Evolutionary conservation across 208 protist species (phyloP).

Genomic region (Crithidia fasciculata): DNA sequence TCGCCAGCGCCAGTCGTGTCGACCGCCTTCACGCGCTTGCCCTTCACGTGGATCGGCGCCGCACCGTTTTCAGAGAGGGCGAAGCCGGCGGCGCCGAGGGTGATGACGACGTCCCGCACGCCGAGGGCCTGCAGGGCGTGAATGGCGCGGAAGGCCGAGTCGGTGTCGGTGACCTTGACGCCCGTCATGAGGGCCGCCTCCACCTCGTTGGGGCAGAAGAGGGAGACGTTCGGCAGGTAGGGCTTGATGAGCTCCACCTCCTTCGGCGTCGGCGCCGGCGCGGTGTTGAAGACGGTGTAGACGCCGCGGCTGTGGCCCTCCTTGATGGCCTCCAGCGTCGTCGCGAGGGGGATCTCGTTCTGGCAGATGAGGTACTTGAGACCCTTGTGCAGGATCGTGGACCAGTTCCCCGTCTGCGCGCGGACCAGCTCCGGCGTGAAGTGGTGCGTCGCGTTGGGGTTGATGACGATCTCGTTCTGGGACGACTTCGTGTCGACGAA

Average conservation of each 20-base stretch:
- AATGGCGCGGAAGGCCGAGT: constrained; percentile 58
- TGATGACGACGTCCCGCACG: constrained; percentile 87
- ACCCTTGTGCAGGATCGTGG: constrained; percentile 49
- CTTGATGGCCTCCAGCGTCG: constrained; percentile 84
- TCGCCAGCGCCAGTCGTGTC: constrained; percentile 95
- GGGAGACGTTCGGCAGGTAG: constrained; percentile 80
- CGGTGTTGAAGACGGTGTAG: constrained; percentile 94
- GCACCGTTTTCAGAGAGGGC: constrained; percentile 65
- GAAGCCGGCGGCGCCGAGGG: constrained; percentile 83
- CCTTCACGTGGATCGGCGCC: constrained; percentile 46
- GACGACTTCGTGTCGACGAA: constrained; percentile 86
- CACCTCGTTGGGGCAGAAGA: constrained; percentile 94
- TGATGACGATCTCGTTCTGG: constrained; percentile 94
- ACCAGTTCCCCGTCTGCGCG: constrained; percentile 59
- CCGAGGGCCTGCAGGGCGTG: constrained; percentile 72
- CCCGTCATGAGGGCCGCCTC: constrained; percentile 90
- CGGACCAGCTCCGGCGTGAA: constrained; percentile 69
- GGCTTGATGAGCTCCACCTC: constrained; percentile 74
- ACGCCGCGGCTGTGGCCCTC: constrained; percentile 77
- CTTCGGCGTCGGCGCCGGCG: constrained; percentile 81
- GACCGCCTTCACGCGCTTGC: constrained; percentile 83
- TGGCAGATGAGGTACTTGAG: constrained; percentile 90
- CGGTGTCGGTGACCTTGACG: constrained; percentile 64
- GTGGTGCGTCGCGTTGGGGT: constrained; percentile 83
- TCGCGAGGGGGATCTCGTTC: constrained; percentile 90